Evolutionary conservation across 2,329 filamentous ascomycete species (phyloP).

Genomic region (Sarocladium oryzae): DNA sequence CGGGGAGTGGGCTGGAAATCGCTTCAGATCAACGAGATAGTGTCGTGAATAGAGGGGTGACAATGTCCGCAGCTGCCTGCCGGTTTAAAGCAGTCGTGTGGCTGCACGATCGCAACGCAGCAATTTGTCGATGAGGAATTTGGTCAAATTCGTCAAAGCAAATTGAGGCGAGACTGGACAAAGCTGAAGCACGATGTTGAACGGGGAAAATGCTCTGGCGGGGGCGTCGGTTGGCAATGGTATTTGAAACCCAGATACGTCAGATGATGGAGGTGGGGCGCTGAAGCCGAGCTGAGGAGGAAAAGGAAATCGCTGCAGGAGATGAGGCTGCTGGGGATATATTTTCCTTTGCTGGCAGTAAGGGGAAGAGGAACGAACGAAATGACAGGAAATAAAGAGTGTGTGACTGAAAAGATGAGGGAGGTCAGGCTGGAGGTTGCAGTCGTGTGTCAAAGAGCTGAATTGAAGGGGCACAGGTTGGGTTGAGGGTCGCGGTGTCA

Average conservation of each 20-base stretch:
- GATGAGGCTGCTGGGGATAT: background rate
- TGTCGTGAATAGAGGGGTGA: background rate
- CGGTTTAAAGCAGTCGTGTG: background rate
- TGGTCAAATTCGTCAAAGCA: background rate
- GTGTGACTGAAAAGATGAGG: background rate
- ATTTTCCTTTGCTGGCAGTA: background rate
- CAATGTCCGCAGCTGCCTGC: background rate
- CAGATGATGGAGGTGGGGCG: constrained; percentile 3
- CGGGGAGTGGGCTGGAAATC: background rate
- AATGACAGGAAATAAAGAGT: background rate
- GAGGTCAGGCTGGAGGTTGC: background rate
- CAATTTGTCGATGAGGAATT: background rate
- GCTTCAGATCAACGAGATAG: background rate
- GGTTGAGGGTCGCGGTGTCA: background rate
- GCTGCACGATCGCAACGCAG: background rate
- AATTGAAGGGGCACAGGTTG: background rate
- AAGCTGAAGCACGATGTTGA: constrained; percentile 2
- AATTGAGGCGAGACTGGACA: background rate
- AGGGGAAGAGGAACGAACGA: background rate
- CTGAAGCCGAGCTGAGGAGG: background rate
- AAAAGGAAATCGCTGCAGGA: background rate
- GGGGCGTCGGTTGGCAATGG: constrained; percentile 4
- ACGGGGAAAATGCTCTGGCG: background rate
- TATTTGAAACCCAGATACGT: constrained; percentile 8
- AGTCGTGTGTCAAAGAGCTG: background rate